Evolutionary conservation across 1,284 basidiomycete species (phyloP), one percentile per base, ranked within the genome.

Genomic region (Pseudozyma tsukubaensis): DNA sequence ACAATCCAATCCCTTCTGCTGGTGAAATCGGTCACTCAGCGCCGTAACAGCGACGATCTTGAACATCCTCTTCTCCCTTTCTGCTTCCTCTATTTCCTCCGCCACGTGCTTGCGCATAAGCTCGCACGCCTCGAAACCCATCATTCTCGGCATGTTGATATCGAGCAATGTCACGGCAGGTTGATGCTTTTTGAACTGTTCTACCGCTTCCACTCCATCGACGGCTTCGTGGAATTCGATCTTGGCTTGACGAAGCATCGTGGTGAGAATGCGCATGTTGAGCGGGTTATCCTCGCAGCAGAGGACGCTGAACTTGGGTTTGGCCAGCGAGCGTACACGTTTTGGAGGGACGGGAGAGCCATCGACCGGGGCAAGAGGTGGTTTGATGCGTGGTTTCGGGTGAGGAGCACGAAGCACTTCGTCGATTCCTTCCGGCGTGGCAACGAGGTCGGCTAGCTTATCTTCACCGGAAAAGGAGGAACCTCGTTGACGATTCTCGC

Each of bases 211-310:
- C 5, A 70, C 50, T 14, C 78, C 78, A 37, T 80, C 71, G 12
- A 50, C 54, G 5, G 78, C 78, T 35, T 69, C 59, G 66, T 68
- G 50, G 35, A 50, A 77, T 9, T 61, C 50, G 50, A 80, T 66
- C 49, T 60, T 53, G 57, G 54, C 13, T 37, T 64, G 73, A 9
- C 59, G 63, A 14, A 80, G 57, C 63, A 77, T 59, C 24, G 58
- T 59, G 14, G 68, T 77, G 11, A 80, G 50, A 19, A 80, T 76
- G 34, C 72, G 59, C 58, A 72, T 60, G 55, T 80, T 80, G 34
- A 80, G 69, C 34, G 76, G 75, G 29, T 80, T 80, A 67, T 80
- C 78, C 29, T 80, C 78, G 53, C 74, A 76, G 34, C 76, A 77
- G n/a, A 79, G 70, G 3, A 71, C 70, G 37, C 50, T 61, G 63